Evolutionary conservation across 805 yeast species (phyloP).

Genomic region (Priceomyces carsonii): DNA sequence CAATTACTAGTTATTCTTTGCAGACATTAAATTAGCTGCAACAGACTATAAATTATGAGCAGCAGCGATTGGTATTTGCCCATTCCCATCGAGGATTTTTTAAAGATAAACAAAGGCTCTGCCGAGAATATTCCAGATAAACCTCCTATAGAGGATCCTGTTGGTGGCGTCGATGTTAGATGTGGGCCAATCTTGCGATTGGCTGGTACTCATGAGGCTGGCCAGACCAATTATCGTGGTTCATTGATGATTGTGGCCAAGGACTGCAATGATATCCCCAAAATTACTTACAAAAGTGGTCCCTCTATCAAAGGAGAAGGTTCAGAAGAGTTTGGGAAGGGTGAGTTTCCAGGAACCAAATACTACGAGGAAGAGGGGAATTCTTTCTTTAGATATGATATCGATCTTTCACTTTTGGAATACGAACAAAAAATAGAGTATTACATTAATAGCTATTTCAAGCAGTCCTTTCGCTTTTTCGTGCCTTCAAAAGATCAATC

Average conservation of each 20-base stretch:
- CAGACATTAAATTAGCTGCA: no score
- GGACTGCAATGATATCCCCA: constrained; percentile 32
- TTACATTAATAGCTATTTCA: constrained; percentile 47
- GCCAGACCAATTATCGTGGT: constrained; percentile 59
- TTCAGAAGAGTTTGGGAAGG: constrained; percentile 18
- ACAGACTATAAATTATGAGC: no score
- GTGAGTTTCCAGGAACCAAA: constrained; percentile 47
- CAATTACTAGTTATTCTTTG: no score
- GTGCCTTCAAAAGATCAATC: constrained; percentile 64
- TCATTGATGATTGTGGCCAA: constrained; percentile 64
- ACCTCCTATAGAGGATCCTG: constrained; percentile 26
- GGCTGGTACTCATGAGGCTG: constrained; percentile 58
- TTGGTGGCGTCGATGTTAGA: constrained; percentile 42
- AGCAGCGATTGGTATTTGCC: constrained; percentile 6
- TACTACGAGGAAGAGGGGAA: constrained; percentile 49
- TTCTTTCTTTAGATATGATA: constrained; percentile 65
- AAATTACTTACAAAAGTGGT: constrained; percentile 36
- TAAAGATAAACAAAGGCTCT: constrained; percentile 5
- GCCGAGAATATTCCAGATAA: constrained; percentile 24
- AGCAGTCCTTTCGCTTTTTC: constrained; percentile 56
- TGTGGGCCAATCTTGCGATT: constrained; percentile 82
- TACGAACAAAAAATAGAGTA: constrained; percentile 68
- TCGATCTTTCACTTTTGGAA: constrained; percentile 48
- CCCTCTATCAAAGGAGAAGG: constrained; percentile 18
- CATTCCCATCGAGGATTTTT: constrained; percentile 2